Evolutionary conservation across 1,284 basidiomycete species (phyloP), one percentile per base, ranked within the genome.

Genomic region (Ustilago xerochloae): DNA sequence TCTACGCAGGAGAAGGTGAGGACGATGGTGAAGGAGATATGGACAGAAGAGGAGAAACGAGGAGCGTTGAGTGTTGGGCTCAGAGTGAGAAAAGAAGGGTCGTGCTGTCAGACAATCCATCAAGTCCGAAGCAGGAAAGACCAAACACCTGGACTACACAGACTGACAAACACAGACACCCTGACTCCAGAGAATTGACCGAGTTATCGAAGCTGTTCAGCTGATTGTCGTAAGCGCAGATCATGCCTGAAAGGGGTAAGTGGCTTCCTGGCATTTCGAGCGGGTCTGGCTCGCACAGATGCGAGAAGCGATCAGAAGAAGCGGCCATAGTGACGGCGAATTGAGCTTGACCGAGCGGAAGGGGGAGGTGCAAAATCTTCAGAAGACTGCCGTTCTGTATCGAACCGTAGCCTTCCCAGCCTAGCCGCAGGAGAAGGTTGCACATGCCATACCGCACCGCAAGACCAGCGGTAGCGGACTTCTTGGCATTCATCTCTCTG

Each of bases 281-380:
- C n/a, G n/a, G n/a, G 38, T 39, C 38, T 22, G 18, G 38, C 38
- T 20, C 22, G n/a, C 18, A 22, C 39, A 20, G 26, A 28, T 49
- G 47, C 46, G 46, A 48, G 46, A 30, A 29, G 32, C 16, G 46
- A 48, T 29, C 46, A 29, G 28, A 48, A 48, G 46, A 48, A 48
- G 16, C 29, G 18, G 3, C 29, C n/a, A 39, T 7, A 18, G n/a
- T 39, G 15, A 36, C 35, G 35, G 35, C 35, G 15, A n/a, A 36
- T 36, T 36, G 35, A 36, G 13, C 35, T 16, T 13, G 15, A n/a
- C n/a, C n/a, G n/a, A n/a, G n/a, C n/a, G n/a, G n/a, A n/a, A n/a
- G 35, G 35, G 35, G 18, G 15, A 36, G 15, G 35, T n/a, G 15
- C 35, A 5, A 36, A 36, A 36, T 16, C 35, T 36, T 36, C 35